A percentile compares a stretch with the other conserved stretches of the same genome.
These are phyloP conservation scores for Zea mays DNA, from an alignment of 176 grass and related monocot species.

Conservation along the genomic window DNA sequence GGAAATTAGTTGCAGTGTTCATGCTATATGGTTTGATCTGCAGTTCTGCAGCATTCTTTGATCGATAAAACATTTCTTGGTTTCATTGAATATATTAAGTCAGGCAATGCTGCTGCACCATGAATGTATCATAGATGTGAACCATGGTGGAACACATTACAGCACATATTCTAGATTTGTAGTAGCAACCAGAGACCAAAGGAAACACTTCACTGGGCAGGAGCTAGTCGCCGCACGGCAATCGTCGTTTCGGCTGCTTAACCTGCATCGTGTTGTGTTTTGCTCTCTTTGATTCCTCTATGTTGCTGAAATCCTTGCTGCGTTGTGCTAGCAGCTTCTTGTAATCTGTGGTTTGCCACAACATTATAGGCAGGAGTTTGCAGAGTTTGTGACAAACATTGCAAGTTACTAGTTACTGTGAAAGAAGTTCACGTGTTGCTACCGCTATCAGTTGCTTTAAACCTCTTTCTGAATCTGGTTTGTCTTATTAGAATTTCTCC, in stretches of 20 bases:
- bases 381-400: slow-evolving; percentile 15
- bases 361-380: neutral
- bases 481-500: slow-evolving; percentile 30
- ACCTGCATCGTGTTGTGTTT: too few relatives aligned
- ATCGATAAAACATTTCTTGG: neutral
- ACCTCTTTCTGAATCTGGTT: slow-evolving; percentile 4
- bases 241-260: too few relatives aligned
- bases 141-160: neutral
- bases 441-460: slow-evolving; percentile 7
- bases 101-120: neutral
- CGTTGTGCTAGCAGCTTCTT: too few relatives aligned
- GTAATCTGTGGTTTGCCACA: too few relatives aligned
- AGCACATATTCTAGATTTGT: too few relatives aligned
- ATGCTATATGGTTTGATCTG: neutral
- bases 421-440: slow-evolving; percentile 12
- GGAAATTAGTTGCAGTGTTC: neutral
- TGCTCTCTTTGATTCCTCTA: too few relatives aligned
- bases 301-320: too few relatives aligned
- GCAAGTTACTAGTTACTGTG: neutral
- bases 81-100: neutral
- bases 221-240: neutral
- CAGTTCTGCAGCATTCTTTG: neutral
- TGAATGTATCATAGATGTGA: neutral
- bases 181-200: neutral
- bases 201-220: neutral